These are phyloP conservation scores for Ormosia emarginata DNA, from an alignment of 306 rosid genomes.

Conservation along the genomic window DNA sequence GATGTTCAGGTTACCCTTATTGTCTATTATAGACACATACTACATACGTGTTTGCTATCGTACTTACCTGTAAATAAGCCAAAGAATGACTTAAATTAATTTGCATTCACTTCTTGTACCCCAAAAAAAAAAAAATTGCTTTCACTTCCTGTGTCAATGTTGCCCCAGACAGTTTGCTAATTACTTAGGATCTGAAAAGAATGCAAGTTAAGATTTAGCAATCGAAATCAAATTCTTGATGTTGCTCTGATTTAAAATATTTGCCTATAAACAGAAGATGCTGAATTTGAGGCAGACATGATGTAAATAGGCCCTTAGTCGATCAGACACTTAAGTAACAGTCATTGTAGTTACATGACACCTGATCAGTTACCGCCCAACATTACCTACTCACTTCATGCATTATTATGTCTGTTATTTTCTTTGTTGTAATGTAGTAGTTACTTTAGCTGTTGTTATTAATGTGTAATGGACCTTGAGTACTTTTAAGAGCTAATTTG, in stretches of 20 bases:
- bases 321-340: neutral
- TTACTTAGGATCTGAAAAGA: neutral
- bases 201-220: neutral
- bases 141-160: neutral
- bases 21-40: neutral
- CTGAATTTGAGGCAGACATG: neutral
- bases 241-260: neutral
- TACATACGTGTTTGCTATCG: neutral
- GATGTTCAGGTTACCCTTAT: slow-evolving; percentile 72
- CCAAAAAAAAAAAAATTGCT: too few relatives aligned
- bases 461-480: neutral
- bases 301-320: neutral
- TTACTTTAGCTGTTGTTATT: neutral
- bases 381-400: neutral
- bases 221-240: neutral
- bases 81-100: neutral
- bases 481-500: neutral
- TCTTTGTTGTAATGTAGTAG: neutral
- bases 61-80: neutral
- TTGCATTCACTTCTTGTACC: neutral
- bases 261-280: neutral
- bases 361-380: neutral
- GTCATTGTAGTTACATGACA: neutral
- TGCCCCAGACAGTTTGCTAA: neutral
- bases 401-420: neutral